Conservation (phyloP, 2,329 filamentous ascomycete genomes). For the Colletotrichum godetiae region DNA sequence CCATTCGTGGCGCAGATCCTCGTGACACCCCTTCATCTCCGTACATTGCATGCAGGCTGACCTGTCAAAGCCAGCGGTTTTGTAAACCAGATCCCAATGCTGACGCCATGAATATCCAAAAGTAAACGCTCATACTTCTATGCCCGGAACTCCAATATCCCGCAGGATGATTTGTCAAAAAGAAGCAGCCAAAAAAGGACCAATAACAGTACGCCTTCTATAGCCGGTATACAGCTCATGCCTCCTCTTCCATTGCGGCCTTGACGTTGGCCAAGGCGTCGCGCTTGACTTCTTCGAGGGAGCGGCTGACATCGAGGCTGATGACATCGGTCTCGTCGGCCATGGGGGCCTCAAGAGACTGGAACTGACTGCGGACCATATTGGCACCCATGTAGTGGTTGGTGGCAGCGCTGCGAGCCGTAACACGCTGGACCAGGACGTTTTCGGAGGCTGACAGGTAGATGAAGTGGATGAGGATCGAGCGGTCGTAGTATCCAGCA, state of each 20-base stretch:
- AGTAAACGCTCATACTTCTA: conserved; percentile 32
- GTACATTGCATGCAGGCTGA: conserved; percentile 19
- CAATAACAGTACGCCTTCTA: conserved; percentile 8
- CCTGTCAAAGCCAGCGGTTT: conserved; percentile 19
- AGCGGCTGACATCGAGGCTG: conserved; percentile 73
- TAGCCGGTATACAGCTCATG: background rate
- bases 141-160: conserved; percentile 33
- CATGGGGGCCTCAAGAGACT: conserved; percentile 84
- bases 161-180: conserved; percentile 26
- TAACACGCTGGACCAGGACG: conserved; percentile 80
- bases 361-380: conserved; percentile 95
- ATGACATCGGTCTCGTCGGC: conserved; percentile 78
- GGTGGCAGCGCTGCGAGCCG: conserved; percentile 65
- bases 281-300: conserved; percentile 68
- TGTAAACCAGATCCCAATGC: conserved; percentile 26
- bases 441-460: conserved; percentile 85
- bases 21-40: background rate
- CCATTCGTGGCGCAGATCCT: background rate
- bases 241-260: conserved; percentile 59
- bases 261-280: conserved; percentile 69
- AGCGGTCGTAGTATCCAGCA: conserved; percentile 78
- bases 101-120: conserved; percentile 28
- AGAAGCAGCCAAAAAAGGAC: conserved; percentile 20
- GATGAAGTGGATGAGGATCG: conserved; percentile 88
- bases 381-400: conserved; percentile 95